Percentiles rank a stretch among this genome's conserved stretches.
Conservation (phyloP, 2,329 filamentous ascomycete genomes). For the Geosmithia flava region DNA sequence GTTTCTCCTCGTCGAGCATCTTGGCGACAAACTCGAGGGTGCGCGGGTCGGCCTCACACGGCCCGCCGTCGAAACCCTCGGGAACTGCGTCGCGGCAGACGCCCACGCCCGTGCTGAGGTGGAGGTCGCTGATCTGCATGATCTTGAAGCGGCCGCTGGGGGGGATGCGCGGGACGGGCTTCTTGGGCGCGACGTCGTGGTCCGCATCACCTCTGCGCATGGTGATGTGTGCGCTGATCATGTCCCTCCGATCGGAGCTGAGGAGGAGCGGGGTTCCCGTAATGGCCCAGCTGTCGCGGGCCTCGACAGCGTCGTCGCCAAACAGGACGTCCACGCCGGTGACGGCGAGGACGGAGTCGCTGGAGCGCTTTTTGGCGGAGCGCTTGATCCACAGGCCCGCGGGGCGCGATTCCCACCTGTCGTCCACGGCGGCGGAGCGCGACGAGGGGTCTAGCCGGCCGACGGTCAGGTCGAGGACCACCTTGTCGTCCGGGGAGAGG, state of each 20-base stretch:
- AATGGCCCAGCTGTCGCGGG: conserved; percentile 73
- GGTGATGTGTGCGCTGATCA: conserved; percentile 56
- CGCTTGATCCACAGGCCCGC: conserved; percentile 75
- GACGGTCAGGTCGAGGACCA: conserved; percentile 69
- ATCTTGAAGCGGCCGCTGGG: conserved; percentile 96
- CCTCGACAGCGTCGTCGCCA: conserved; percentile 83
- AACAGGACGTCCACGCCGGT: conserved; percentile 81
- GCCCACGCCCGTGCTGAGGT: conserved; percentile 83
- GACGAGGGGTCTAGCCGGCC: conserved; percentile 55
- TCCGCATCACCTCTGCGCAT: conserved; percentile 51
- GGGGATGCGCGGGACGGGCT: conserved; percentile 62
- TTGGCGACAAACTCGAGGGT: conserved; percentile 80
- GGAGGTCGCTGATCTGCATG: conserved; percentile 88
- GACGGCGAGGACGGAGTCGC: conserved; percentile 61
- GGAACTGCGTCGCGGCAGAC: conserved; percentile 79
- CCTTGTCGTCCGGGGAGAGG: conserved; percentile 57
- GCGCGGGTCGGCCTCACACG: conserved; percentile 82
- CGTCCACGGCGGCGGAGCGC: conserved; percentile 24
- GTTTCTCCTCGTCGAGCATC: conserved; percentile 84
- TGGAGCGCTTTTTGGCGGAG: conserved; percentile 57
- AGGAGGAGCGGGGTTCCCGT: conserved; percentile 63
- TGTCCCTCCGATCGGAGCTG: conserved; percentile 36
- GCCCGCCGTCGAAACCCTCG: conserved; percentile 54
- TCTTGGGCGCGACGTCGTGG: conserved; percentile 35
- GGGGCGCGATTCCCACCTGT: conserved; percentile 66